phyloP scores from a whole-genome alignment of 345 rosid species.

The Acer saccharum region DNA sequence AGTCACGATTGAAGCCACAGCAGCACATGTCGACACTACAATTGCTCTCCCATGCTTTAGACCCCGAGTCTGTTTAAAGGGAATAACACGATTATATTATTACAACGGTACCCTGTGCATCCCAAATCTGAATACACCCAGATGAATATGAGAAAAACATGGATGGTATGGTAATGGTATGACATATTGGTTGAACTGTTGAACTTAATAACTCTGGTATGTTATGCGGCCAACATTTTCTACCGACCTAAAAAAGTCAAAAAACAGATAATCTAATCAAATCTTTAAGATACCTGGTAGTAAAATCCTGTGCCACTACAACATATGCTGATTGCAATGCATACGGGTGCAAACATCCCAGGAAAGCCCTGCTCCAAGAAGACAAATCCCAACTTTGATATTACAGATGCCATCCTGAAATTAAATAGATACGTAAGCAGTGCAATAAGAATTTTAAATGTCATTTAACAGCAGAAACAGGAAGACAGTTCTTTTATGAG shows the following conservation, averaged over 20 bases:
- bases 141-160: constrained; percentile 5
- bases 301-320: constrained; percentile 91
- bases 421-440: constrained; percentile 23
- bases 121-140: neutral
- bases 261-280: constrained; percentile 4
- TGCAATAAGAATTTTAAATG: neutral
- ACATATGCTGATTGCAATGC: constrained; percentile 80
- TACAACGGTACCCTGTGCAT: neutral
- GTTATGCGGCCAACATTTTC: neutral
- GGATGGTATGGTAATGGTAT: neutral
- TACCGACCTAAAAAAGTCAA: neutral
- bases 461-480: neutral
- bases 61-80: constrained; percentile 74
- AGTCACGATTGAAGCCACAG: constrained; percentile 91
- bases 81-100: constrained; percentile 7
- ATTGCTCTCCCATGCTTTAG: constrained; percentile 97
- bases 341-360: constrained; percentile 66
- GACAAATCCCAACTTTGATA: constrained; percentile 96
- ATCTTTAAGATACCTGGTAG: constrained; percentile 66
- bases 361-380: constrained; percentile 86
- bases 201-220: neutral
- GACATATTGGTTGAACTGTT: too few species aligned
- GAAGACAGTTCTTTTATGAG: neutral
- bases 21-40: constrained; percentile 92
- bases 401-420: constrained; percentile 94